Base-by-base conservation (phyloP, 2,329 filamentous ascomycete species). In the Fusarium siculi region DNA sequence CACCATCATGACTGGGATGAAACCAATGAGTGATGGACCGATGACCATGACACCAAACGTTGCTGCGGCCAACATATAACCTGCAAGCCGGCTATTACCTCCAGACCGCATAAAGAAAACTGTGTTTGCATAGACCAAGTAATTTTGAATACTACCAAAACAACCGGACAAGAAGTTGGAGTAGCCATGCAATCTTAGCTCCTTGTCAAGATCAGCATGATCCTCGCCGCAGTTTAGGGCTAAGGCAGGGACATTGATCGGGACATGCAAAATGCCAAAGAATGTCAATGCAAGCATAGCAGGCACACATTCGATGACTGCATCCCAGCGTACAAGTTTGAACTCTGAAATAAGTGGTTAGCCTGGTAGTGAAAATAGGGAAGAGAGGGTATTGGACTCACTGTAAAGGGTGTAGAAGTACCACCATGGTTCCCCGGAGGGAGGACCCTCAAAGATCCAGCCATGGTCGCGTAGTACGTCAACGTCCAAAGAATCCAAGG, bases 251-350 rank as follows among this genome's bases (percentile, higher is more conserved):
- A 99, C 95, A 78, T 99, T 99, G 83, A 99, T 99, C 0, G 96
- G 96, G 6, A 99, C 96, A 80, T 99, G 96, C 6, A 99, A 88
- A 63, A 99, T 92, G 58, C 96, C 96, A 78, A 99, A 99, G 85
- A 99, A 99, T 0, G 96, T 98, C 68, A 99, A 85, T 1, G 96
- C 96, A 77, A 99, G 91, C 93, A 99, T 98, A 36, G 96, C 95
- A 2, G 96, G 96, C 36, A 98, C 88, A 2, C 93, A 95, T 77
- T 95, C 91, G n/a, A 87, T 84, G 54, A 99, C 88, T 6, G 96
- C 96, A 49, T 88, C 87, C 93, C 94, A 97, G 75, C 95, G 89
- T 7, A 98, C 93, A 30, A 92, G 86, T 54, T 91, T 86, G 77
- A 97, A 94, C 78, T 96, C 93, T 96, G 63, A 32, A 25, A 7